Evolutionary conservation across 169 alveolate species (phyloP).

Genomic region (Theileria sp.): DNA sequence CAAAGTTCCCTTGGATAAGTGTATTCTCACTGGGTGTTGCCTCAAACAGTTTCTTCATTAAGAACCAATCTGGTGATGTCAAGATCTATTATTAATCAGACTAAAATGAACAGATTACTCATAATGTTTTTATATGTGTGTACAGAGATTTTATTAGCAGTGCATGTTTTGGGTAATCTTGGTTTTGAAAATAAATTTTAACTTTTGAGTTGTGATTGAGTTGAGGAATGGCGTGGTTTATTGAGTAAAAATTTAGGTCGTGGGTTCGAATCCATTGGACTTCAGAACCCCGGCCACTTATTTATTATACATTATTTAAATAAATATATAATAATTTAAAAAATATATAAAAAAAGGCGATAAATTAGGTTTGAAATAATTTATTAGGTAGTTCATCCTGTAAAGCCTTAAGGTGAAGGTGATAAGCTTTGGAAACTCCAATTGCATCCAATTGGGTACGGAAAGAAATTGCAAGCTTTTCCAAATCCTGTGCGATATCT

Average conservation of each 20-base stretch:
- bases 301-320: too few relatives aligned
- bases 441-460: constrained; percentile 40
- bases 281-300: not conserved
- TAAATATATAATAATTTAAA: too few relatives aligned
- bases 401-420: constrained; percentile 62
- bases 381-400: constrained; percentile 32
- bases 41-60: too few relatives aligned
- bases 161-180: not conserved
- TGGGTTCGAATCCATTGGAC: not conserved
- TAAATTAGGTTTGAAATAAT: not conserved
- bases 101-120: too few relatives aligned
- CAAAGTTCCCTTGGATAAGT: too few relatives aligned
- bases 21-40: too few relatives aligned
- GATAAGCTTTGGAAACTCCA: constrained; percentile 60
- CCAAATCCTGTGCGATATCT: constrained; percentile 48
- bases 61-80: too few relatives aligned
- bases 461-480: constrained; percentile 37
- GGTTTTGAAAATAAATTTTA: not conserved
- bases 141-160: not conserved
- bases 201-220: not conserved
- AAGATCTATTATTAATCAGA: too few relatives aligned
- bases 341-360: too few relatives aligned
- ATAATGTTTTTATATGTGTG: too few relatives aligned
- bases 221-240: not conserved
- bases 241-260: not conserved